A percentile compares a stretch with the other conserved stretches of the same genome.
These are phyloP conservation scores for Moricandia moricandioides DNA, from an alignment of 345 rosid genomes.

Conservation along the genomic window DNA sequence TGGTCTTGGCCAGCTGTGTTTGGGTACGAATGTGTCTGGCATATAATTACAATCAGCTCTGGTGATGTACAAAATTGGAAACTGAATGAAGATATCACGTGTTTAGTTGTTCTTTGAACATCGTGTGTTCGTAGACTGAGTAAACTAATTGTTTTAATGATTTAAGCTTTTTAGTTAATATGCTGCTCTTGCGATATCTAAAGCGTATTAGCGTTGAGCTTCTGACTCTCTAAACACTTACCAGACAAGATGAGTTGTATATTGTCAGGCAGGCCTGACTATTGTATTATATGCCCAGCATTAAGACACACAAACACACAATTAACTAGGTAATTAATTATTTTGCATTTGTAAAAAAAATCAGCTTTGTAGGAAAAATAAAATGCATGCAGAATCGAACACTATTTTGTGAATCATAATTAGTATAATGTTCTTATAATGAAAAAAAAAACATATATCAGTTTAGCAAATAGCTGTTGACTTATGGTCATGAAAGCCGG, in stretches of 20 bases:
- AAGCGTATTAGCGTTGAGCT: not conserved
- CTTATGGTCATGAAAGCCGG: constrained; percentile 65
- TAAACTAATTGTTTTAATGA: not conserved
- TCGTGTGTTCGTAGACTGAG: not conserved
- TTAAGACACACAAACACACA: not conserved
- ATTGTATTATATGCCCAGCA: not conserved
- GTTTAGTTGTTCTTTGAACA: not conserved
- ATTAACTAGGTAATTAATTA: not conserved
- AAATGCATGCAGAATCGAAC: not conserved
- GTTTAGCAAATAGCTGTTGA: too few relatives aligned
- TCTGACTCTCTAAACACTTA: not conserved
- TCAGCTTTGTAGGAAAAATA: not conserved
- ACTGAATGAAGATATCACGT: not conserved
- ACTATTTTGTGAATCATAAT: too few relatives aligned
- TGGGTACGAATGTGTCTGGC: too few relatives aligned
- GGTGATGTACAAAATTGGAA: not conserved
- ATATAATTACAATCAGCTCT: not conserved
- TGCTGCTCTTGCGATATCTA: not conserved
- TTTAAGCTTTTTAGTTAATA: not conserved
- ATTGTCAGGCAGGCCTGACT: not conserved
- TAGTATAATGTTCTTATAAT: too few relatives aligned
- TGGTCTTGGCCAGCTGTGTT: too few relatives aligned
- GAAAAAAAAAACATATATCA: too few relatives aligned
- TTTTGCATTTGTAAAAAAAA: not conserved
- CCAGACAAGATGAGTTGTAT: not conserved